Evolutionary conservation across 2,329 filamentous ascomycete genomes (phyloP), one percentile per base, ranked within the genome.

Genomic region (Neocucurbitaria cava): DNA sequence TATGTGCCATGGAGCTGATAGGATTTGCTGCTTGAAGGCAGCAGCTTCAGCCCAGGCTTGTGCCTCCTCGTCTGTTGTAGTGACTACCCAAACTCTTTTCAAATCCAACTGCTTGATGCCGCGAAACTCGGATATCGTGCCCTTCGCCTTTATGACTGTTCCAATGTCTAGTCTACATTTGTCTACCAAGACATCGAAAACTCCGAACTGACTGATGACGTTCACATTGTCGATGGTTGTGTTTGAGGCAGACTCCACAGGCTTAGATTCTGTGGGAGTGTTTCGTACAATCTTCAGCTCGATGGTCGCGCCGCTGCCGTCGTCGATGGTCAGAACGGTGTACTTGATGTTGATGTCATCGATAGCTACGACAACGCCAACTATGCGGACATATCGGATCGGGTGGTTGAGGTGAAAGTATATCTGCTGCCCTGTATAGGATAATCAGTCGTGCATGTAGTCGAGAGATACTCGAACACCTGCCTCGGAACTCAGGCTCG

Each of bases 231-330:
- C 62, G 20, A 78, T 59, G 3, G 59, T 58, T 0, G 77, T 78
- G 41, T 76, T 76, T 1, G 72, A 69, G 3, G 71, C 64, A 18
- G 64, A 65, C 20, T 70, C 61, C 38, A 66, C 59, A 9, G 61
- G 46, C 23, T 68, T 63, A 20, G 61, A 62, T 20, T 64, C 58
- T 13, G 70, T 65, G 11, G 68, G 31, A 6, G 71, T 41, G n/a
- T 69, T 61, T 23, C 75, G 71, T 36, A 81, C 78, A 18, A 84
- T 79, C 64, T 80, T 82, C 17, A 87, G 73, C 43, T 87, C 85
- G 50, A 88, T 78, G 5, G 78, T 84, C 0, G 76, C 77, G 31
- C 85, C 86, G 68, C 83, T 87, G 62, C 85, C 82, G 61, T 89
- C 86, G 68, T 89, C 86, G 10, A 89, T 61, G 0, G 80, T 83